Conservation (phyloP, 2,329 filamentous ascomycete genomes). For the Aureobasidium vineae region DNA sequence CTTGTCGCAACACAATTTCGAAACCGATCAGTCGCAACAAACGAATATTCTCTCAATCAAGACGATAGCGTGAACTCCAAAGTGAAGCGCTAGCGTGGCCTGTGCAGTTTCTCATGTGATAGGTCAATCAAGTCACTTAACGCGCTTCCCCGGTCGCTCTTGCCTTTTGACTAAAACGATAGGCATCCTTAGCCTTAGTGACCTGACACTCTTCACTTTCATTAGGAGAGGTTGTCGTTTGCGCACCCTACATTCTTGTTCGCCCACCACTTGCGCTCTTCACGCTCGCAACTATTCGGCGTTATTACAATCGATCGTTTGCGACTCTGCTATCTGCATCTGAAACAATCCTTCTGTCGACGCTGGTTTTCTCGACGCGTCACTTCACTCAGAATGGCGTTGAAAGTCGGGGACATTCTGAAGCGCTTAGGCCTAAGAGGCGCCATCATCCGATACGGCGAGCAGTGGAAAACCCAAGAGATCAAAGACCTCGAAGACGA, state of each 20-base stretch:
- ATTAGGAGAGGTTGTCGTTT: background rate
- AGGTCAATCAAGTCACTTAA: background rate
- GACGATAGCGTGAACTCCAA: slow-evolving; percentile 9
- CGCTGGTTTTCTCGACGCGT: background rate
- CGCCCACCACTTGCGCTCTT: background rate
- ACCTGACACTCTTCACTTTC: background rate
- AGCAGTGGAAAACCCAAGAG: slow-evolving; percentile 17
- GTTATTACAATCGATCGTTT: background rate
- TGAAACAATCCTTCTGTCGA: background rate
- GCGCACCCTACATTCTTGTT: background rate
- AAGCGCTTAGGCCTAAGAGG: slow-evolving; percentile 12
- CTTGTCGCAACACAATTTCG: background rate
- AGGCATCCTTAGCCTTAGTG: slow-evolving; percentile 15
- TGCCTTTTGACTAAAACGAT: slow-evolving; percentile 13
- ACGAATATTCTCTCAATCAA: slow-evolving; percentile 6
- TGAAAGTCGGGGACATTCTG: background rate
- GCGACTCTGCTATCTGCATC: background rate
- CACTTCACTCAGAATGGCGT: background rate
- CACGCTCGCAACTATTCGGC: background rate
- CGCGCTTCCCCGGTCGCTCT: slow-evolving; percentile 5
- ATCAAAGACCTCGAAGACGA: slow-evolving; percentile 11
- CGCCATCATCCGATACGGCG: slow-evolving; percentile 1
- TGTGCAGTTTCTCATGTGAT: slow-evolving; percentile 14
- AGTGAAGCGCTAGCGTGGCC: slow-evolving; percentile 18
- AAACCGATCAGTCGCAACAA: background rate